These are phyloP conservation scores for Glebionis coronaria DNA, from an alignment of 129 eudicot species.

Conservation along the genomic window DNA sequence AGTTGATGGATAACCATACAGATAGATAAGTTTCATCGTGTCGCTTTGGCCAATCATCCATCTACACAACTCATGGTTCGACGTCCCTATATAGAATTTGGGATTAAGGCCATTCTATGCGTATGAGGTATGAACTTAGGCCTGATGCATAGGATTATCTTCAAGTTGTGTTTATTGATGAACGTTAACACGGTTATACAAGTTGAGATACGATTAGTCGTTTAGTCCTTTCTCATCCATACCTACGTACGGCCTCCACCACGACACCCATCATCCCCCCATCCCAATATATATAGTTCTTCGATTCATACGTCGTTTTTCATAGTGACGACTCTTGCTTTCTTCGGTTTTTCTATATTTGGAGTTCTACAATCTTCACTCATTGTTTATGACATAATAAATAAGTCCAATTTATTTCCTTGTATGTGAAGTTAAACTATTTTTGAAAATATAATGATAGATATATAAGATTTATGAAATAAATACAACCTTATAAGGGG, in stretches of 20 bases:
- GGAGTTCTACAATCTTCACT: conserved; percentile 6
- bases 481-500: too few relatives aligned
- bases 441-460: not conserved
- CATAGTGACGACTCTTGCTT: not conserved
- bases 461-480: not conserved
- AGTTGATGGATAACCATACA: conserved; percentile 22
- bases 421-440: not conserved
- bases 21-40: conserved; percentile 20
- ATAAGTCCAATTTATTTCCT: not conserved
- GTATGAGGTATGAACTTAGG: too few relatives aligned
- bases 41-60: conserved; percentile 7
- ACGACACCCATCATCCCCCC: conserved; percentile 12
- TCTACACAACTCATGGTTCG: not conserved
- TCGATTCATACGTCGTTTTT: conserved; percentile 16
- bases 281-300: conserved; percentile 15
- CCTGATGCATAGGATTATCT: too few relatives aligned
- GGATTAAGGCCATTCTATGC: too few relatives aligned
- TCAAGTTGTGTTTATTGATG: too few relatives aligned
- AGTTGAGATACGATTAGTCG: conserved; percentile 2
- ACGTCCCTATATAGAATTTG: not conserved
- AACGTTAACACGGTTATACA: not conserved
- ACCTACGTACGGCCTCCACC: conserved; percentile 16
- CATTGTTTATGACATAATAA: conserved; percentile 1
- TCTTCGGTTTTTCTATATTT: conserved; percentile 23
- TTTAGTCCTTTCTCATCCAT: conserved; percentile 15